Conservation (phyloP, 2,329 filamentous ascomycete species). For the Stagonosporopsis chrysanthemi region DNA sequence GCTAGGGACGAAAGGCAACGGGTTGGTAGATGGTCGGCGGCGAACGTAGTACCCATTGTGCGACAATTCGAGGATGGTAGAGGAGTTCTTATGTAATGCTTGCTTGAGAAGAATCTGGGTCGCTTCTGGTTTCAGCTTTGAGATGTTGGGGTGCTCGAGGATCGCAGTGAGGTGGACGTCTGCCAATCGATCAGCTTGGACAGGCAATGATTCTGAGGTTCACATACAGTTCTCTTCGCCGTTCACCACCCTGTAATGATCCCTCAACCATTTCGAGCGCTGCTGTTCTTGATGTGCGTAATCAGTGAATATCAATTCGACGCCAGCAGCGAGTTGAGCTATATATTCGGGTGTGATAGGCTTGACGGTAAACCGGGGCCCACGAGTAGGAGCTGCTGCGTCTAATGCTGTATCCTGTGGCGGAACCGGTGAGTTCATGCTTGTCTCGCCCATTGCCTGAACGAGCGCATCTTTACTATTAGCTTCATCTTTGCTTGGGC, state of each 20-base stretch:
- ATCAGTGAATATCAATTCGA: slow-evolving; percentile 47
- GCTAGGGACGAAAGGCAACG: slow-evolving; percentile 36
- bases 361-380: slow-evolving; percentile 30
- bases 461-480: slow-evolving; percentile 34
- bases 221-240: slow-evolving; percentile 36
- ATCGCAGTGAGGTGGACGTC: slow-evolving; percentile 45
- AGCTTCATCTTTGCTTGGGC: slow-evolving; percentile 10
- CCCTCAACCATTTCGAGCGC: slow-evolving; percentile 36
- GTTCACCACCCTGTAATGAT: slow-evolving; percentile 34
- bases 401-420: slow-evolving; percentile 16
- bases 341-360: slow-evolving; percentile 39
- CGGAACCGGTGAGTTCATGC: slow-evolving; percentile 29
- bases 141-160: slow-evolving; percentile 39
- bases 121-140: slow-evolving; percentile 42
- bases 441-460: slow-evolving; percentile 34
- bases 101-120: slow-evolving; percentile 39
- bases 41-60: slow-evolving; percentile 41
- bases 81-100: slow-evolving; percentile 33
- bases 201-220: too few relatives aligned
- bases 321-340: slow-evolving; percentile 38
- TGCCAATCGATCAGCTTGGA: slow-evolving; percentile 10
- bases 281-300: slow-evolving; percentile 44
- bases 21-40: slow-evolving; percentile 41
- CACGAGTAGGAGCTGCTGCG: slow-evolving; percentile 18
- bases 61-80: slow-evolving; percentile 33